phyloP scores from a whole-genome alignment of 768 basidiomycete species.

The Boletus coccyginus region DNA sequence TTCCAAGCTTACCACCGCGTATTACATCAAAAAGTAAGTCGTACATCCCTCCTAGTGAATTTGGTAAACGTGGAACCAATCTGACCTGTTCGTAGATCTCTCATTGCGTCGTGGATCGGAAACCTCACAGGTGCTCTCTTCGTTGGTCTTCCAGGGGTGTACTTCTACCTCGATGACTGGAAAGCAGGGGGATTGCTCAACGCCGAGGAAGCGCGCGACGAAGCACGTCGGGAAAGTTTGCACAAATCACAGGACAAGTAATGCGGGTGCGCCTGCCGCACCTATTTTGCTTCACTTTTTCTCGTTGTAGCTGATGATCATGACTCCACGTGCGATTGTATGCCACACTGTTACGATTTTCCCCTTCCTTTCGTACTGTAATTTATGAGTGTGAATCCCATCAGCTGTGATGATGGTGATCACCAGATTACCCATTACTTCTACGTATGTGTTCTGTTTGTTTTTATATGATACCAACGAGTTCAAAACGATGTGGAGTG shows the following conservation, averaged over 20 bases:
- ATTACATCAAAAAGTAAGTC: conserved; percentile 66
- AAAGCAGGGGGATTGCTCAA: conserved; percentile 35
- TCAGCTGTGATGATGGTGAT: neutral
- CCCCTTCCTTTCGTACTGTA: neutral
- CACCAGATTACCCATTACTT: neutral
- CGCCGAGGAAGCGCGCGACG: conserved; percentile 37
- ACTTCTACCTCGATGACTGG: conserved; percentile 61
- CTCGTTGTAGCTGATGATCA: neutral
- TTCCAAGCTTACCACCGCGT: conserved; percentile 33
- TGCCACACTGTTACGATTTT: neutral
- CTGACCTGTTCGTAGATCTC: conserved; percentile 38
- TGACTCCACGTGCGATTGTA: neutral
- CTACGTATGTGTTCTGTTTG: neutral
- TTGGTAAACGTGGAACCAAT: neutral
- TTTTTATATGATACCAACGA: neutral
- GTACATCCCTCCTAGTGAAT: neutral
- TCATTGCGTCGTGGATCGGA: conserved; percentile 64
- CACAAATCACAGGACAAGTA: conserved; percentile 3
- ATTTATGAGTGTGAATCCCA: neutral
- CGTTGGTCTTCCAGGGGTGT: conserved; percentile 61
- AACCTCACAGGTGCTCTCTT: conserved; percentile 65
- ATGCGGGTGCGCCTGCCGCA: neutral
- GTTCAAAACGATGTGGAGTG: neutral
- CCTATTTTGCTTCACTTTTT: neutral
- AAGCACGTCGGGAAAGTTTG: conserved; percentile 7